Evolutionary conservation across 2,329 filamentous ascomycete species (phyloP).

Genomic region (Elsinoe fawcettii): DNA sequence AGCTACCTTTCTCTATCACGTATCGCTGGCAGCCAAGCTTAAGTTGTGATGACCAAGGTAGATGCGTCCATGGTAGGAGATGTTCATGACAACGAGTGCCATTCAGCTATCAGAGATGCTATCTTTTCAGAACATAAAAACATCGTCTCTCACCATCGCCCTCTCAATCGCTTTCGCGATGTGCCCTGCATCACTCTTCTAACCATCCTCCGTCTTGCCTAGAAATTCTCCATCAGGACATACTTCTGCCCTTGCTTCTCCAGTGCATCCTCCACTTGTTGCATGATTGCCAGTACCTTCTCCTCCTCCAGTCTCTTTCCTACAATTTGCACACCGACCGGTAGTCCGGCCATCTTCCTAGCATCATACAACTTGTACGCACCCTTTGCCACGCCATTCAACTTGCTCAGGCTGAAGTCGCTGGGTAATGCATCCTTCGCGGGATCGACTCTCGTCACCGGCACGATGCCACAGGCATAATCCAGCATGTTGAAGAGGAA

Average conservation of each 20-base stretch:
- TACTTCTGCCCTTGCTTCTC: conserved; percentile 47
- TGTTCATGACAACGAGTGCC: too few species aligned
- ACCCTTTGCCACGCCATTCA: conserved; percentile 73
- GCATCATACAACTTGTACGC: conserved; percentile 84
- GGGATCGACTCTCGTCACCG: conserved; percentile 76
- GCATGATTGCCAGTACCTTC: conserved; percentile 76
- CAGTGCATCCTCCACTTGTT: conserved; percentile 66
- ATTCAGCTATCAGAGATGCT: too few species aligned
- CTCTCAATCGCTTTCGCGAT: too few species aligned
- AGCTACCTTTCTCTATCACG: neutral
- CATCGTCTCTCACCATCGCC: too few species aligned
- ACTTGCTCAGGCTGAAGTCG: conserved; percentile 51
- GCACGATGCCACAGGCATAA: conserved; percentile 74
- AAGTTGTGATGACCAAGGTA: too few species aligned
- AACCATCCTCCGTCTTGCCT: neutral
- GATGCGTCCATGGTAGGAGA: too few species aligned
- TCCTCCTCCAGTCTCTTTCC: conserved; percentile 76
- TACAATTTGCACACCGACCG: conserved; percentile 78
- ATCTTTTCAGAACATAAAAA: too few species aligned
- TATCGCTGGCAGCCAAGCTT: too few species aligned
- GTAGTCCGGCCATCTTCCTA: conserved; percentile 73
- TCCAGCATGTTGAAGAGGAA: conserved; percentile 91
- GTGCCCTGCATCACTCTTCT: too few species aligned
- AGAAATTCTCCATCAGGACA: conserved; percentile 35
- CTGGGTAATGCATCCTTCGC: conserved; percentile 57